Evolutionary conservation across 305 asterid genomes (phyloP), one percentile per base, ranked within the genome.

Genomic region (Fraxinus albicans): DNA sequence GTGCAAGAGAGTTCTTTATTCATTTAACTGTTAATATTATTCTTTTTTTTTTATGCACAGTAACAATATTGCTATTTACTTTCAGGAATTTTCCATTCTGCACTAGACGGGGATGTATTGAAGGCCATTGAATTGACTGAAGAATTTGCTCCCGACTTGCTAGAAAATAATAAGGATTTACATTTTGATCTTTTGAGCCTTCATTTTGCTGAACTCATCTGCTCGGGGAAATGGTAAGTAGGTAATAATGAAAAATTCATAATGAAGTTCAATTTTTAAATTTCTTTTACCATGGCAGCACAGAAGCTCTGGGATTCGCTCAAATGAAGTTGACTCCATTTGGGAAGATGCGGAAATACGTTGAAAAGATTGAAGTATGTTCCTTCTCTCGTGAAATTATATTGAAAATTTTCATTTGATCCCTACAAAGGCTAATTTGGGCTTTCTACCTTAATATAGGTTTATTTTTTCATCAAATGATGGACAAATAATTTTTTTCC

Each of bases 181-280:
- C 93, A 92, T 88, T 94, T 96, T 84, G 97, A 96, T 89, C 96
- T 96, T 72, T 87, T 94, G 84, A 88, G 97, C 90, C 97, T 96
- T 86, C 96, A 88, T 86, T 96, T 92, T 83, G 88, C 92, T 79
- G 94, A 90, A 87, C 94, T 96, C 47, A 91, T 96, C 84, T 89
- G 93, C 88, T 86, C 93, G 70, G 88, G 90, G 72, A 92, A 92
- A 86, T 84, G 91, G 98, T 95, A 86, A 90, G 98, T 86, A 47
- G 38, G 78, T 67, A 44, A 76, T 84, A 44, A 44, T 79, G 27
- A n/a, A 34, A 72, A 3, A 44, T 76, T 17, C 33, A 63, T 2
- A 83, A 73, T 85, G 81, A 31, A 69, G 17, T 4, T n/a, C 78
- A 75, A 75, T 77, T 47, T 50, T 72, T 63, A 77, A 78, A 79